Evolutionary conservation across 306 rosid genomes (phyloP), one percentile per base, ranked within the genome.

Genomic region (Gastrolobium villosum): DNA sequence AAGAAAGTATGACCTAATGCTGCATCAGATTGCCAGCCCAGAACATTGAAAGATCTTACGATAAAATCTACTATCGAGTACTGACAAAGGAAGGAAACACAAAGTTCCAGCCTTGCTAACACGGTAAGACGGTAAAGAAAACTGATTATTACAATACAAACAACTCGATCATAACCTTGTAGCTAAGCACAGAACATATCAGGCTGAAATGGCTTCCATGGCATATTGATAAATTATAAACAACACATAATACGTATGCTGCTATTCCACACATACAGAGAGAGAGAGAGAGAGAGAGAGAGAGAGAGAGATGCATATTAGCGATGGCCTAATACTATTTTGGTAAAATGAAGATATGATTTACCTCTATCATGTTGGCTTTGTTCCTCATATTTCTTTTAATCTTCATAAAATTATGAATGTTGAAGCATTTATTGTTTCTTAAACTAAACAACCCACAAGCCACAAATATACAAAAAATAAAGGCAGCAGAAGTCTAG

Each of bases 271-370:
- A n/a, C n/a, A n/a, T n/a, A n/a, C n/a, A n/a, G 30, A 39, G 37
- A 72, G n/a, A 72, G 41, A 70, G 35, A 55, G 30, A 39, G 37
- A 72, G n/a, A 72, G 41, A 70, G 35, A 55, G 6, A 45, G 15
- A 65, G 32, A 60, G 41, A 49, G 9, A 59, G 10, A 41, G 3
- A 10, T 14, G 15, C 30, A 26, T 10, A 46, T 40, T 44, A 44
- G 69, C 10, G 11, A 74, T 14, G 70, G 61, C 60, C 49, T 32
- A 60, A 34, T 46, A 74, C 39, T 28, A 74, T 40, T 20, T 20
- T 20, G 15, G 11, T 46, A 28, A 30, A 15, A 61, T 9, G 10
- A 74, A 46, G 48, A 74, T 11, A 36, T 8, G 15, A 2, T 60
- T 60, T 28, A 44, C 8, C 59, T 7, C 8, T 11, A 2, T 45